Evolutionary conservation across 2,329 filamentous ascomycete genomes (phyloP), one percentile per base, ranked within the genome.

Genomic region (Fusarium armeniacum): DNA sequence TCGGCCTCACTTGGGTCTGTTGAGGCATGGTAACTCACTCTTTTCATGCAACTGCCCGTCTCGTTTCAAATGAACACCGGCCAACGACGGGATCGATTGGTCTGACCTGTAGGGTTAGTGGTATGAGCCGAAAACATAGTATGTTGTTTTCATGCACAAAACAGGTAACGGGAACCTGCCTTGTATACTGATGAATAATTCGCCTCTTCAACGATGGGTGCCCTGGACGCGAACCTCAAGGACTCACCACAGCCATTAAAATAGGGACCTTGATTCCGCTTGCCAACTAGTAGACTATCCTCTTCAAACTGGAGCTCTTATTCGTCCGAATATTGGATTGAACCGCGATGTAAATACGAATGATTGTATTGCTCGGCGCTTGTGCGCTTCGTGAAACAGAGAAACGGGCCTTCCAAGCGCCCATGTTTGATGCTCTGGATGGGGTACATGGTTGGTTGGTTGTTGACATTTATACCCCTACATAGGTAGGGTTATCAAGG

Each of bases 301-400:
- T 13, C 18, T 12, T 5, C 32, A 40, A 32, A 44, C 33, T 41
- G 22, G 8, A 43, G 28, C 7, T 20, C n/a, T 38, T 15, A 30
- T 13, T 30, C 10, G 28, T n/a, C 16, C 13, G 9, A n/a, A 30
- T 15, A 6, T 15, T 30, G 51, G 13, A 43, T 13, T 16, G 35
- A 22, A 22, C 26, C 13, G 36, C 15, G 32, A 10, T 36, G 18
- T 20, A 28, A 18, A 18, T 6, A 20, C 22, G 35, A 13, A 35
- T 35, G 15, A 16, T 52, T 44, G 40, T 38, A 35, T 40, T 64
- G 18, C n/a, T 61, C 30, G 24, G 71, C 70, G 63, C 62, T 73
- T 75, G 67, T 70, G 67, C 69, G 70, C 65, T 72, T 74, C 33
- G 65, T 74, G 73, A 70, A 75, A 75, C 73, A 47, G 44, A 18